phyloP scores from a whole-genome alignment of 2,329 filamentous ascomycete species.

The Hymenoscyphus fructigenus region DNA sequence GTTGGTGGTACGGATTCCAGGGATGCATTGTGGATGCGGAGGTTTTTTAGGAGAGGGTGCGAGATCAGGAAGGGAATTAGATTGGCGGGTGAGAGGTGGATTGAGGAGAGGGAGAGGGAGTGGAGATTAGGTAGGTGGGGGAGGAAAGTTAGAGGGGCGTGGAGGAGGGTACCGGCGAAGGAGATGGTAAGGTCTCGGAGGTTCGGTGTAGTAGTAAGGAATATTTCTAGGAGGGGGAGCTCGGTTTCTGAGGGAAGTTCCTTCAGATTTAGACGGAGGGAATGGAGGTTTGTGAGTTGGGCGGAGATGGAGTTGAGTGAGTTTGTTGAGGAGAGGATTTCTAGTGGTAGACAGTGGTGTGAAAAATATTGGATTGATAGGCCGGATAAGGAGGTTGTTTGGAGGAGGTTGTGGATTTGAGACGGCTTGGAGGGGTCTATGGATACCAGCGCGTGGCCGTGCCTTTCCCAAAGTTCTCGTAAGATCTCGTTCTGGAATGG shows the following conservation, averaged over 20 bases:
- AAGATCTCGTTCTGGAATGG: neutral
- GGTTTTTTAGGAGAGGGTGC: neutral
- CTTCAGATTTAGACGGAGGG: neutral
- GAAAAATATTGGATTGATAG: neutral
- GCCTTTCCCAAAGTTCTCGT: neutral
- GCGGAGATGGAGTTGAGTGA: no score
- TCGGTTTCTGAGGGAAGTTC: neutral
- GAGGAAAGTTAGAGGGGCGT: neutral
- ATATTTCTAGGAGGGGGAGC: neutral
- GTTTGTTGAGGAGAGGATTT: neutral
- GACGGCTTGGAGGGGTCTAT: neutral
- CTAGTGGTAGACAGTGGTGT: neutral
- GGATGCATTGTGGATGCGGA: conserved; percentile 9
- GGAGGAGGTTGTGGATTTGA: conserved; percentile 4
- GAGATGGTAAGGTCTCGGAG: neutral
- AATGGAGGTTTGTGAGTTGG: neutral
- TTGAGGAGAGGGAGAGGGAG: neutral
- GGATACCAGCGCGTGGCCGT: neutral
- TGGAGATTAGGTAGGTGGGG: neutral
- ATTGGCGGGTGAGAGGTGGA: neutral
- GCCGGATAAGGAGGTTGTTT: neutral
- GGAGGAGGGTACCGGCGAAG: neutral
- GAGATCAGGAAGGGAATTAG: neutral
- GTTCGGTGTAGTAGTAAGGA: neutral
- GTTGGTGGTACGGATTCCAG: neutral